Base-by-base conservation (phyloP, 106 monocot species). In the Dioscorea dumetorum region DNA sequence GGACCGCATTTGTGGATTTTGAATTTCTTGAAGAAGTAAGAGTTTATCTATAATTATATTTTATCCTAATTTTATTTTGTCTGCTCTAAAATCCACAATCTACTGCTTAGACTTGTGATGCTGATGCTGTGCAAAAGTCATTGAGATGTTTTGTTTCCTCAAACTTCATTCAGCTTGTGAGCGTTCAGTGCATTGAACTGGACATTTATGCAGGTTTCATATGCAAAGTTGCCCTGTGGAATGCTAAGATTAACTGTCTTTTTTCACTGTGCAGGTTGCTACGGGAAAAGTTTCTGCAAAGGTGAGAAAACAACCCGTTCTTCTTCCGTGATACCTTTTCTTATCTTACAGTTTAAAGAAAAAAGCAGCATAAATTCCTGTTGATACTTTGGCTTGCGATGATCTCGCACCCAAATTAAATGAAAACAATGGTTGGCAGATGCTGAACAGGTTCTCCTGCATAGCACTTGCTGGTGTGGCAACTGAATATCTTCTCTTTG, bases 1-100 rank as follows among this genome's bases (percentile, higher is more conserved):
- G 94, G 8, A 94, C 94, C n/a, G 66, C 80, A 76, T 94, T 94
- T 79, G 90, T 94, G 66, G 94, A 94, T 83, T 90, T 82, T 75
- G 94, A 94, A 70, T 94, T 94, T 50, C 53, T 94, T 74, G 82
- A 90, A 70, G 94, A 90, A 82, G 94, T 94, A 73, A 70, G 66
- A 69, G 67, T 22, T 64, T 64, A 48, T 74, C 23, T 74, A 49
- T 2, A 22, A 20, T 63, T 34, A 14, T 33, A 28, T 57, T 70
- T 50, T 51, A 18, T 24, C 57, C 48, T 59, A 6, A 41, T 41
- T 10, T 41, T 41, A 41, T 10, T 41, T 41, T 41, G 41, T 41
- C 9, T 41, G 41, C 41, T 41, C 41, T 41, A 41, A 41, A 41
- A 8, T 41, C 6, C 41, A 41, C 10, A 10, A 41, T 41, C 41